Evolutionary conservation across 1,284 basidiomycete species (phyloP).

Genomic region (Fereydounia khargensis): DNA sequence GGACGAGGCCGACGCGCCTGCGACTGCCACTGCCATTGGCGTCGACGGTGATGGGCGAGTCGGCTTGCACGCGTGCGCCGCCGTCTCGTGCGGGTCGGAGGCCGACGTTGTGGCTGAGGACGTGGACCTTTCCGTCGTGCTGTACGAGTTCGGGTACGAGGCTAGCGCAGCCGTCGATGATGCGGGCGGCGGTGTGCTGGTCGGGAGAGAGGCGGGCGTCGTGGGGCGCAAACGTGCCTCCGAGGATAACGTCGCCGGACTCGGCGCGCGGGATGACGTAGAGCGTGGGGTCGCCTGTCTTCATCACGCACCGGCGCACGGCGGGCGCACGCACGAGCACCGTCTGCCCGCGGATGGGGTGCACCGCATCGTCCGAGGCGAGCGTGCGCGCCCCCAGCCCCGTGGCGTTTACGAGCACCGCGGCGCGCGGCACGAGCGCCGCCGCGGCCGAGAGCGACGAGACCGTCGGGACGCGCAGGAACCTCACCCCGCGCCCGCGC

Average conservation of each 20-base stretch:
- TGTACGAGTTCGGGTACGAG: conserved; percentile 34
- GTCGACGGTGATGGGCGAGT: too few species aligned
- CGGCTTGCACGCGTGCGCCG: conserved; percentile 39
- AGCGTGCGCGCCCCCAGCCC: conserved; percentile 56
- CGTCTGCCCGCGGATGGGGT: conserved; percentile 82
- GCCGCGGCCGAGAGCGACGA: conserved; percentile 11
- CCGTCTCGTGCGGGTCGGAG: conserved; percentile 35
- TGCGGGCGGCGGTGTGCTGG: conserved; percentile 60
- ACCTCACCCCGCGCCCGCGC: conserved; percentile 21
- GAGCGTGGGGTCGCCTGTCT: conserved; percentile 15
- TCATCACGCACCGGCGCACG: conserved; percentile 33
- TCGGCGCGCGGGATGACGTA: conserved; percentile 65
- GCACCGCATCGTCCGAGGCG: conserved; percentile 71
- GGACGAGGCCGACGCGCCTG: conserved; percentile 20
- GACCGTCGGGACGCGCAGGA: conserved; percentile 21
- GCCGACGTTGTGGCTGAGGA: conserved; percentile 43
- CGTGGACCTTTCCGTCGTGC: conserved; percentile 18
- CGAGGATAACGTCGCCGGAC: conserved; percentile 62
- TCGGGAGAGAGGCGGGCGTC: too few species aligned
- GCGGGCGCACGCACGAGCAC: conserved; percentile 71
- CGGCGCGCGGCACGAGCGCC: conserved; percentile 5
- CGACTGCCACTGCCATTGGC: neutral
- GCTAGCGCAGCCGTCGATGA: conserved; percentile 59
- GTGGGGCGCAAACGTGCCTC: conserved; percentile 63
- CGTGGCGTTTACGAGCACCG: conserved; percentile 61